Evolutionary conservation across 805 yeast species (phyloP).

Genomic region (Candida boleticola): DNA sequence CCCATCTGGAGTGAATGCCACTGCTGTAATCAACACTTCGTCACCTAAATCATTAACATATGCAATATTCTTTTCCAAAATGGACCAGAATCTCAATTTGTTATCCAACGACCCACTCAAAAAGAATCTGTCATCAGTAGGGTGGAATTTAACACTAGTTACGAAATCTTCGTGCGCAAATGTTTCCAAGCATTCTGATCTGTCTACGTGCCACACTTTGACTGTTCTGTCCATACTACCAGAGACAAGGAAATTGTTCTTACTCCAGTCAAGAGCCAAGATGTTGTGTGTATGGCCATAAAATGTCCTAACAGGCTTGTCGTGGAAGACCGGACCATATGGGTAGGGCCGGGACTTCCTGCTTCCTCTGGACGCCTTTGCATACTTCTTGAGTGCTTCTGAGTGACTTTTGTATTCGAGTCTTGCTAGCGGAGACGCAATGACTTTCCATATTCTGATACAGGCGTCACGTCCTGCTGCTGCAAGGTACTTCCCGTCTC

Average conservation of each 20-base stretch:
- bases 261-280: conserved; percentile 83
- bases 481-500: conserved; percentile 81
- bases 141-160: conserved; percentile 77
- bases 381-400: conserved; percentile 7
- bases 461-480: conserved; percentile 76
- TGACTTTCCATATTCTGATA: conserved; percentile 76
- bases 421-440: conserved; percentile 69
- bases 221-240: conserved; percentile 86
- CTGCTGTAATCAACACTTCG: conserved; percentile 69
- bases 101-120: conserved; percentile 79
- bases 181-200: conserved; percentile 57
- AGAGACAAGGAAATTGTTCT: conserved; percentile 73
- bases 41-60: conserved; percentile 52
- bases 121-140: conserved; percentile 83
- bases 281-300: conserved; percentile 70
- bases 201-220: conserved; percentile 79
- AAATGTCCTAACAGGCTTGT: conserved; percentile 57
- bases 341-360: conserved; percentile 18
- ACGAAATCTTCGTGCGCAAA: conserved; percentile 81
- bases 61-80: conserved; percentile 66
- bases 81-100: conserved; percentile 76
- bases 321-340: conserved; percentile 78
- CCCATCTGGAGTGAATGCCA: conserved; percentile 65
- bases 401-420: conserved; percentile 37
- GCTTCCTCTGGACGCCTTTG: neutral